Conservation (phyloP, 345 rosid species). For the Camelina sativa region DNA sequence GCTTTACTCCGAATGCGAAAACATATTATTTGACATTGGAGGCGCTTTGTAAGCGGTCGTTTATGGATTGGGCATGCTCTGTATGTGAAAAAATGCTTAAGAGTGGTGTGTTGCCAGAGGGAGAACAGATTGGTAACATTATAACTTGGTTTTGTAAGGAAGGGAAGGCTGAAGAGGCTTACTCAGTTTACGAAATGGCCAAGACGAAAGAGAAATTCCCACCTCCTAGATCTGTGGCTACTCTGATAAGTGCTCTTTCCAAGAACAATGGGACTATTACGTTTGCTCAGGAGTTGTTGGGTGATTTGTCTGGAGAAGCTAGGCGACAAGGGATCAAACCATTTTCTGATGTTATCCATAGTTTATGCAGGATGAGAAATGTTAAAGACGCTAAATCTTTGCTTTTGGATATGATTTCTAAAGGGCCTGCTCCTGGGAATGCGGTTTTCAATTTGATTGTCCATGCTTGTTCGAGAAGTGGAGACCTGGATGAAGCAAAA, state of each 20-base stretch:
- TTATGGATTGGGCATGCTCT: constrained; percentile 58
- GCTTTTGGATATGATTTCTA: constrained; percentile 68
- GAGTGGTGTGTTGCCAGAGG: constrained; percentile 54
- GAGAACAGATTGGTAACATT: constrained; percentile 61
- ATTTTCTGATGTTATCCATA: constrained; percentile 67
- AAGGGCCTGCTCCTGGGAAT: constrained; percentile 85
- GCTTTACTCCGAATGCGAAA: constrained; percentile 54
- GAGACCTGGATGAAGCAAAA: constrained; percentile 62
- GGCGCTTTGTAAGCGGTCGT: constrained; percentile 60
- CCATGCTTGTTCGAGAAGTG: constrained; percentile 61
- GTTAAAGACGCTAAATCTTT: constrained; percentile 60
- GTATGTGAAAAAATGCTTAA: constrained; percentile 78
- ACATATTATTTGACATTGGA: constrained; percentile 68
- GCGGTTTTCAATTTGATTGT: constrained; percentile 69
- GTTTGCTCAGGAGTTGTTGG: constrained; percentile 63
- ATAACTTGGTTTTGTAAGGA: constrained; percentile 78
- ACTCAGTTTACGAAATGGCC: constrained; percentile 54
- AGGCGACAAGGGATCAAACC: constrained; percentile 68
- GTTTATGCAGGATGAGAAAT: constrained; percentile 70
- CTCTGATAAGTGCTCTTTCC: constrained; percentile 58
- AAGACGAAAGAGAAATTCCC: constrained; percentile 56
- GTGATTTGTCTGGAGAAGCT: constrained; percentile 53
- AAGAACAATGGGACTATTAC: constrained; percentile 63
- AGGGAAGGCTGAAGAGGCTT: constrained; percentile 58
- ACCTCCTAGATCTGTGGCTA: constrained; percentile 52